phyloP scores from a whole-genome alignment of 768 basidiomycete species.

The Mycena filopes region DNA sequence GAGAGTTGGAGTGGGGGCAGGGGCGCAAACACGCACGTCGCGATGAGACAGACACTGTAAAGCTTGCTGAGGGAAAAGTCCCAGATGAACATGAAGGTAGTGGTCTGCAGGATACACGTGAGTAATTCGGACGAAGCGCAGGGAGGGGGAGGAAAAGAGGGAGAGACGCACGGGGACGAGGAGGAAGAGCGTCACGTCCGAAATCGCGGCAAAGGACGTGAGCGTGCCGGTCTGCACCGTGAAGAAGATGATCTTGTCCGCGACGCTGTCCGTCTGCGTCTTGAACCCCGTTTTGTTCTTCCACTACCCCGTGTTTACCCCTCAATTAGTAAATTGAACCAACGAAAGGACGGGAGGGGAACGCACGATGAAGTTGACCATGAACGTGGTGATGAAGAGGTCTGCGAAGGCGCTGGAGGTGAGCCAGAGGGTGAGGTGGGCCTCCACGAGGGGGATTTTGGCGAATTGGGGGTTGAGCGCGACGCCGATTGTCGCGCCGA shows the following conservation, averaged over 20 bases:
- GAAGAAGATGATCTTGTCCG: slow-evolving; percentile 31
- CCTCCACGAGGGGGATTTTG: neutral
- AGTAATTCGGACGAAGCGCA: too few species aligned
- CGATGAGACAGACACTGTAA: slow-evolving; percentile 27
- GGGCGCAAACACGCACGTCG: slow-evolving; percentile 21
- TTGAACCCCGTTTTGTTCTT: slow-evolving; percentile 28
- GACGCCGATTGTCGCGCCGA: too few species aligned
- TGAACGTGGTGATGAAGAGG: slow-evolving; percentile 29
- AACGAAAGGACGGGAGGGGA: too few species aligned
- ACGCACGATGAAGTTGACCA: slow-evolving; percentile 32
- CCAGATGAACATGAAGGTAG: slow-evolving; percentile 35
- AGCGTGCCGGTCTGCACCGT: slow-evolving; percentile 32
- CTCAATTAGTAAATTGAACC: too few species aligned
- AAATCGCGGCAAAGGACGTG: slow-evolving; percentile 29
- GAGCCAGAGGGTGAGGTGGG: slow-evolving; percentile 26
- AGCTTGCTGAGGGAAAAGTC: slow-evolving; percentile 30
- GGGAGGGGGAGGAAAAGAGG: too few species aligned
- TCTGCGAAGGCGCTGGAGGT: slow-evolving; percentile 30
- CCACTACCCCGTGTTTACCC: too few species aligned
- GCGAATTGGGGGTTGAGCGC: neutral
- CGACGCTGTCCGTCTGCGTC: slow-evolving; percentile 31
- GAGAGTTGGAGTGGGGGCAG: too few species aligned
- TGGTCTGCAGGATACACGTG: too few species aligned
- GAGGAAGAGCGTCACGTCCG: slow-evolving; percentile 24
- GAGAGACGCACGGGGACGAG: slow-evolving; percentile 17